A percentile compares a stretch with the other conserved stretches of the same genome.
Evolutionary conservation across 768 basidiomycete species (phyloP).

Genomic region (Trametes elegans): DNA sequence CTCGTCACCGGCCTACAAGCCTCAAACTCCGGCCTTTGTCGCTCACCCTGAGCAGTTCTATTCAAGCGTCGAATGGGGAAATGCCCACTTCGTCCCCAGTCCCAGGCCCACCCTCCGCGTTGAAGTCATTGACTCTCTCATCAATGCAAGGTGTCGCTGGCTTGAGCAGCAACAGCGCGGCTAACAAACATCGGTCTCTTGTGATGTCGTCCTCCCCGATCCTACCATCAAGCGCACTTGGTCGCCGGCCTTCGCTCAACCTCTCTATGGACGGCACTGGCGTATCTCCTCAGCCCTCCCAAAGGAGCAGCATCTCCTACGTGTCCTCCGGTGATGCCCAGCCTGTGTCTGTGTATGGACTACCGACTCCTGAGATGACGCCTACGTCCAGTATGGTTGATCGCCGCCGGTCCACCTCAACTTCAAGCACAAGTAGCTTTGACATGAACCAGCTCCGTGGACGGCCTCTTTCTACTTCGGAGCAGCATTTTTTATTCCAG

Average conservation of each 20-base stretch:
- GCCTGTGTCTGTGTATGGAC: conserved; percentile 36
- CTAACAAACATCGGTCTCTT: conserved; percentile 34
- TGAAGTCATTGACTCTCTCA: conserved; percentile 54
- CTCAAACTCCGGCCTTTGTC: conserved; percentile 71
- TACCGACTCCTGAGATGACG: conserved; percentile 76
- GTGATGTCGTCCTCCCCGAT: conserved; percentile 31
- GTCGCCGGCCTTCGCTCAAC: conserved; percentile 33
- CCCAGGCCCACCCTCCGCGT: conserved; percentile 46
- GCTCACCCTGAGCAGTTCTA: conserved; percentile 54
- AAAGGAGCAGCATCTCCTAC: conserved; percentile 75
- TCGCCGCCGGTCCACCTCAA: conserved; percentile 20
- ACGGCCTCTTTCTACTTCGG: conserved; percentile 60
- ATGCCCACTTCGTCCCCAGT: conserved; percentile 56
- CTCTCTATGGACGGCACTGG: conserved; percentile 20
- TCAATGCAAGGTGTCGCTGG: conserved; percentile 19
- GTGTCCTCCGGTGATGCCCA: conserved; percentile 44
- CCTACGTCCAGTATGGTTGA: conserved; percentile 43
- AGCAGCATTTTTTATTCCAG: conserved; percentile 84
- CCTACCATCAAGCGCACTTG: conserved; percentile 37
- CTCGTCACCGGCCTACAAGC: conserved; percentile 64
- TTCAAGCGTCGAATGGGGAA: conserved; percentile 25
- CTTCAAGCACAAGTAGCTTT: conserved; percentile 11
- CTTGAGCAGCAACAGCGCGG: conserved; percentile 4
- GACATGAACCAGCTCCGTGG: conserved; percentile 16
- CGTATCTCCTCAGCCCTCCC: conserved; percentile 28